A percentile compares a stretch with the other conserved stretches of the same genome.
phyloP scores from a whole-genome alignment of 2,329 filamentous ascomycete species.

The Plectosphaerella sp. region DNA sequence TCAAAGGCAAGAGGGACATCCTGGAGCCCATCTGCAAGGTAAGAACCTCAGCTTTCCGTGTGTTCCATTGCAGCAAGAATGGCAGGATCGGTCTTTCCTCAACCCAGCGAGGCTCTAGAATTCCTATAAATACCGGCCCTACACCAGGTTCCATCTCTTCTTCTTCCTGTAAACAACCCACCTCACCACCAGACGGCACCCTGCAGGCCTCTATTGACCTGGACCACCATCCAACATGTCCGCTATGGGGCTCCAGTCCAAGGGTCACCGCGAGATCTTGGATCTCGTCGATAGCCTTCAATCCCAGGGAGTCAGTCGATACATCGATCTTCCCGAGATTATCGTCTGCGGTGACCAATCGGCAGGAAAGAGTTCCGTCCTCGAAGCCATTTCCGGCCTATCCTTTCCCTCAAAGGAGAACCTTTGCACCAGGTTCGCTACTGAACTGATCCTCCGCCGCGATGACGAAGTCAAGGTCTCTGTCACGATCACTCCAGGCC shows the following conservation, averaged over 20 bases:
- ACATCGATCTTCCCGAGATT: conserved; percentile 37
- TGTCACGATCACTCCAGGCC: conserved; percentile 17
- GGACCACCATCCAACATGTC: not conserved
- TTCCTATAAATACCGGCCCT: too few species aligned
- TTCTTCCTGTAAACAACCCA: too few species aligned
- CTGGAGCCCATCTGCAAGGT: too few species aligned
- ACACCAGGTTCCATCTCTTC: too few species aligned
- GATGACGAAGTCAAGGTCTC: conserved; percentile 14
- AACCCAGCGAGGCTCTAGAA: too few species aligned
- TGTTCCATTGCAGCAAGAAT: too few species aligned
- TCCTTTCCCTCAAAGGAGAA: conserved; percentile 48
- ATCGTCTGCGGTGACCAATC: conserved; percentile 54
- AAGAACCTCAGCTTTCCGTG: too few species aligned
- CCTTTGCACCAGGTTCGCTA: conserved; percentile 52
- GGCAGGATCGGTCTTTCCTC: too few species aligned
- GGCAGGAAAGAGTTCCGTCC: conserved; percentile 51
- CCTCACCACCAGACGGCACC: too few species aligned
- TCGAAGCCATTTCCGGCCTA: conserved; percentile 52
- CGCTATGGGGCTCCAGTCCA: not conserved
- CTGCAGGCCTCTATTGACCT: too few species aligned
- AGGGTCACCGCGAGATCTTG: conserved; percentile 20
- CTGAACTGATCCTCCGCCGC: conserved; percentile 44
- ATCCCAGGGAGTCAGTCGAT: conserved; percentile 26
- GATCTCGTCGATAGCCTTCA: conserved; percentile 30
- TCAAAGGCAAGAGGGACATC: too few species aligned